A percentile compares a stretch with the other conserved stretches of the same genome.
These are phyloP conservation scores for Claviceps purpurea DNA, from an alignment of 2,329 filamentous ascomycete genomes.

Conservation along the genomic window DNA sequence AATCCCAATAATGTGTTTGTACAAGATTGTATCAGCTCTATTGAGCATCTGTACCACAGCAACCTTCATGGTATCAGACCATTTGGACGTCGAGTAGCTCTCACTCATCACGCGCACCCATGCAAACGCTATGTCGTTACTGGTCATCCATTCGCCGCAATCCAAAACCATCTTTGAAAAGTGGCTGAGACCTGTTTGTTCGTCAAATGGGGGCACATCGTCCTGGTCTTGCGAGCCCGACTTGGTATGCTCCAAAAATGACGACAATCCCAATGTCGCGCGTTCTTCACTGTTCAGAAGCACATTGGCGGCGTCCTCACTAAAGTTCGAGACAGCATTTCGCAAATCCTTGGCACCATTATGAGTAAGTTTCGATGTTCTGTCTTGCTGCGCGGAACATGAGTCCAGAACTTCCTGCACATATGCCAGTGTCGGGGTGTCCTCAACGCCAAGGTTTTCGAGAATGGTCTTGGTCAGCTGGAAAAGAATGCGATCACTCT, in stretches of 20 bases:
- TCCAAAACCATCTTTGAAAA: conserved; percentile 38
- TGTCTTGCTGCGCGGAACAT: conserved; percentile 37
- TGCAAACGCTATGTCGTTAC: conserved; percentile 44
- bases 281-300: conserved; percentile 40
- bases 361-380: conserved; percentile 33
- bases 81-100: conserved; percentile 40
- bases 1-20: conserved; percentile 31
- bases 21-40: conserved; percentile 38
- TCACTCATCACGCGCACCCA: conserved; percentile 39
- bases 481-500: conserved; percentile 42
- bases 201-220: conserved; percentile 36
- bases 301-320: conserved; percentile 38
- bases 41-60: conserved; percentile 44
- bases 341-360: conserved; percentile 36
- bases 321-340: conserved; percentile 33
- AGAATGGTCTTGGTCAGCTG: conserved; percentile 40
- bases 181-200: conserved; percentile 34
- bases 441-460: conserved; percentile 40
- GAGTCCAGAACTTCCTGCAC: conserved; percentile 39
- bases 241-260: conserved; percentile 52
- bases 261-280: conserved; percentile 39
- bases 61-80: conserved; percentile 44
- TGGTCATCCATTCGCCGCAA: conserved; percentile 32
- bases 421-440: conserved; percentile 30
- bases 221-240: conserved; percentile 36